Evolutionary conservation across 352 stramenopile species (phyloP).

Genomic region (Phytophthora sansomeana): DNA sequence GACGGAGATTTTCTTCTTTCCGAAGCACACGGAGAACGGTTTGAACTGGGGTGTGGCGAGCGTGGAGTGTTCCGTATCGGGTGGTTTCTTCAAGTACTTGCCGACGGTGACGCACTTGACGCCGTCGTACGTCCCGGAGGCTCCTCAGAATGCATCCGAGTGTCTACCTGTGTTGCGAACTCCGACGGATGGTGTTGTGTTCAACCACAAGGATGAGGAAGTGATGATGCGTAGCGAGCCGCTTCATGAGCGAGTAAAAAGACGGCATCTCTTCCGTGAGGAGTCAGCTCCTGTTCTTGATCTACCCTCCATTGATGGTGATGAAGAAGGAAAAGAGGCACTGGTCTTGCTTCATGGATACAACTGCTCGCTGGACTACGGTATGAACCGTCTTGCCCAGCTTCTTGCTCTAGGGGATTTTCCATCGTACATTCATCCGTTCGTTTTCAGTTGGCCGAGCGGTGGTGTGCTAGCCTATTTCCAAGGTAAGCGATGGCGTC

Average conservation of each 20-base stretch:
- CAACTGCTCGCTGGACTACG: constrained; percentile 77
- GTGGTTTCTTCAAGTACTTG: constrained; percentile 78
- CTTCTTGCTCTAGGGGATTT: constrained; percentile 74
- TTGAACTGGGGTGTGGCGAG: constrained; percentile 81
- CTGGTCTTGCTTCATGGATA: constrained; percentile 75
- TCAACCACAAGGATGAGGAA: constrained; percentile 45
- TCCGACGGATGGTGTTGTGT: constrained; percentile 60
- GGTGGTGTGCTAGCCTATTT: constrained; percentile 68
- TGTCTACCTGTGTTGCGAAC: constrained; percentile 52
- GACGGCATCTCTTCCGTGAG: constrained; percentile 40
- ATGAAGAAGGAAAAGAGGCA: constrained; percentile 58
- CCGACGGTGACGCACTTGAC: constrained; percentile 66
- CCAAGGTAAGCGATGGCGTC: constrained; percentile 37
- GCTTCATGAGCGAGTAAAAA: constrained; percentile 21
- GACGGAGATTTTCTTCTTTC: constrained; percentile 57
- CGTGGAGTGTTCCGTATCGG: constrained; percentile 81
- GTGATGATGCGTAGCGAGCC: constrained; percentile 15
- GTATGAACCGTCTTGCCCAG: constrained; percentile 64
- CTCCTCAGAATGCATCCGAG: constrained; percentile 48
- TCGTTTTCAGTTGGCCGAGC: constrained; percentile 80
- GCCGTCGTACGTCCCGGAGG: constrained; percentile 37
- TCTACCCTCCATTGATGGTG: constrained; percentile 11
- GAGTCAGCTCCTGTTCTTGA: constrained; percentile 45
- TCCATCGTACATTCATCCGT: constrained; percentile 69
- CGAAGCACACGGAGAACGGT: constrained; percentile 50